Base-by-base conservation (phyloP, 2,329 filamentous ascomycete genomes). In the Ophiosphaerella korrae region DNA sequence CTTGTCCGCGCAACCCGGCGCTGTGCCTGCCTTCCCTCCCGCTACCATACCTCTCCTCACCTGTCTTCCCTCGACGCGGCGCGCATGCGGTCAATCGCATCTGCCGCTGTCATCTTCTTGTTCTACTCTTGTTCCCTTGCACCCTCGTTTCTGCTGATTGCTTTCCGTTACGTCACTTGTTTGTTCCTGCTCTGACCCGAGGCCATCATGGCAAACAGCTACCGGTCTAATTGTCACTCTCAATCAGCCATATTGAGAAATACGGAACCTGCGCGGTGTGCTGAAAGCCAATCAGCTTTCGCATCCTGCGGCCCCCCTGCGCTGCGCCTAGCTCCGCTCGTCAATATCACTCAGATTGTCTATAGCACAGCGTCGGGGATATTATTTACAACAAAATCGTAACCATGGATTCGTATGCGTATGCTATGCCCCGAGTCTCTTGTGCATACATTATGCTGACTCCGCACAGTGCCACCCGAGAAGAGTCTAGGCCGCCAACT, bases 401-500 rank as follows among this genome's bases (percentile, higher is more conserved):
- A 16, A 59, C 36, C 31, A 74, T 74, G 72, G 72, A 74, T 49
- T 73, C 72, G 5, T 74, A 74, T 53, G 64, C 62, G 73, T 75
- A 68, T 50, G 69, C 57, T 24, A 29, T 43, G 42, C 29, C 21
- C 23, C 26, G 21, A n/a, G n/a, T 18, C 3, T 18, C 29, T 21
- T n/a, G 44, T 38, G 33, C 24, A 33, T 18, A 29, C 13, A 34
- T 13, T 7, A 46, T 49, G 50, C 55, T 71, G 41, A 72, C 48
- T 14, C 24, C 32, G 46, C 48, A 35, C 42, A 64, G 53, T 49
- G 53, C 55, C 26, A 61, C 62, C 53, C 76, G 78, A 42, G 85
- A 88, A 64, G 80, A 77, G 36, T 87, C 86, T 57, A 86, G 88
- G 62, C 64, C 71, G 9, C 57, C 66, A 8, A 53, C 57, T 12